Evolutionary conservation across 202 grass and related monocot species (phyloP).

Genomic region (Setaria italica): DNA sequence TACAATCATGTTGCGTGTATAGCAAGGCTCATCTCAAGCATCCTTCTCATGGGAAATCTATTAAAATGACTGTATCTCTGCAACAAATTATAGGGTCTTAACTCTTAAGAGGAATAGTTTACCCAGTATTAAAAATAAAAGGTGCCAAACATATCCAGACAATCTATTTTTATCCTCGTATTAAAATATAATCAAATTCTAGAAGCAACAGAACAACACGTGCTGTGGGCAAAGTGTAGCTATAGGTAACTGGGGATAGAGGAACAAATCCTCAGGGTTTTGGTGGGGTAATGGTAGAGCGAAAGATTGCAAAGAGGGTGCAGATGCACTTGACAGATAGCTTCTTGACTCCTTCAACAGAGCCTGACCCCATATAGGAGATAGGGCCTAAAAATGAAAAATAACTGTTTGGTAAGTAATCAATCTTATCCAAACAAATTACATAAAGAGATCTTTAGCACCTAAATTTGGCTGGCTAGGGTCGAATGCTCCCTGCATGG

Average conservation of each 20-base stretch:
- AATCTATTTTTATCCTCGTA: not conserved
- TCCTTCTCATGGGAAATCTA: not conserved
- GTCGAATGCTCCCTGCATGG: not conserved
- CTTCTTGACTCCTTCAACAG: not conserved
- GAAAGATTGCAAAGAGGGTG: not conserved
- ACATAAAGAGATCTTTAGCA: constrained; percentile 22
- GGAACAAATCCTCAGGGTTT: not conserved
- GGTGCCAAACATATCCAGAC: not conserved
- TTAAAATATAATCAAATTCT: not conserved
- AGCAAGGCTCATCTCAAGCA: not conserved
- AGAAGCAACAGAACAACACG: not conserved
- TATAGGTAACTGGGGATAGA: not conserved
- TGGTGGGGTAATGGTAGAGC: not conserved
- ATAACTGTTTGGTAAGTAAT: constrained; percentile 6
- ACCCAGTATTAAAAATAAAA: not conserved
- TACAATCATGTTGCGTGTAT: not conserved
- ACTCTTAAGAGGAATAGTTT: constrained; percentile 4
- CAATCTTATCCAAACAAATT: constrained; percentile 11
- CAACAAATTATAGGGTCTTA: constrained; percentile 1
- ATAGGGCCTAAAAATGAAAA: not conserved
- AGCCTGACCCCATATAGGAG: constrained; percentile 13
- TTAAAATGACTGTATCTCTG: not conserved
- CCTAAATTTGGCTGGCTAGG: constrained; percentile 5
- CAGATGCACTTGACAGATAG: not conserved
- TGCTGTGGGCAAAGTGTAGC: not conserved